Percentiles rank a stretch among this genome's conserved stretches.
These are phyloP conservation scores for Eucalyptus marginata DNA, from an alignment of 345 rosid species.

Conservation along the genomic window DNA sequence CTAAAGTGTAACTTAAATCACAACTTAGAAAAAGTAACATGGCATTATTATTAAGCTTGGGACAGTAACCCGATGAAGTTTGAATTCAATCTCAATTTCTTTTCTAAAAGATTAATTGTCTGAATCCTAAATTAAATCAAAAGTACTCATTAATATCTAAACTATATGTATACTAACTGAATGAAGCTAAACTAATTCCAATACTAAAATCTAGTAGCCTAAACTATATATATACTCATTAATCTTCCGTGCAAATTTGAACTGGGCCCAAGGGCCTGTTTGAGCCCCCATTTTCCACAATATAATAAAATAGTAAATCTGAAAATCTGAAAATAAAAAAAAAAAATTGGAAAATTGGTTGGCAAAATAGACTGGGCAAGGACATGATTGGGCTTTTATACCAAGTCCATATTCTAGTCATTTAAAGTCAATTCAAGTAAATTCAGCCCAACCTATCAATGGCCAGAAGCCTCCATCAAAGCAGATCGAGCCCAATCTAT, in stretches of 20 bases:
- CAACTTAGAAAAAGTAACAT: neutral
- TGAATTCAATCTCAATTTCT: neutral
- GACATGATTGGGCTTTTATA: neutral
- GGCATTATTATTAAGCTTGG: neutral
- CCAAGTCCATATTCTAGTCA: neutral
- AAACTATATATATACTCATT: too few species aligned
- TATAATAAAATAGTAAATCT: too few species aligned
- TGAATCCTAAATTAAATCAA: neutral
- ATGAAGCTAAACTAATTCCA: neutral
- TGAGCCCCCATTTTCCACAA: neutral
- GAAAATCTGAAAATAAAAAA: too few species aligned
- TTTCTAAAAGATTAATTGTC: too few species aligned
- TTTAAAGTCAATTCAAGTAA: neutral
- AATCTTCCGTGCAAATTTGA: neutral
- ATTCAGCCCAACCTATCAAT: neutral
- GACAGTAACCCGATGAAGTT: neutral
- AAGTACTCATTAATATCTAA: neutral
- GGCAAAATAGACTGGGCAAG: neutral
- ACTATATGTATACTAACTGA: fast-evolving
- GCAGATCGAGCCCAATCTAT: neutral
- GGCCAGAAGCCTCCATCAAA: neutral
- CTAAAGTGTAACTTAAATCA: neutral
- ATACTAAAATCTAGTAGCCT: neutral
- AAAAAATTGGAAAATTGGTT: neutral
- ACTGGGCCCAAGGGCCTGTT: neutral